Base-by-base conservation (phyloP, 75 land plant species). In the Sequoiadendron giganteum region DNA sequence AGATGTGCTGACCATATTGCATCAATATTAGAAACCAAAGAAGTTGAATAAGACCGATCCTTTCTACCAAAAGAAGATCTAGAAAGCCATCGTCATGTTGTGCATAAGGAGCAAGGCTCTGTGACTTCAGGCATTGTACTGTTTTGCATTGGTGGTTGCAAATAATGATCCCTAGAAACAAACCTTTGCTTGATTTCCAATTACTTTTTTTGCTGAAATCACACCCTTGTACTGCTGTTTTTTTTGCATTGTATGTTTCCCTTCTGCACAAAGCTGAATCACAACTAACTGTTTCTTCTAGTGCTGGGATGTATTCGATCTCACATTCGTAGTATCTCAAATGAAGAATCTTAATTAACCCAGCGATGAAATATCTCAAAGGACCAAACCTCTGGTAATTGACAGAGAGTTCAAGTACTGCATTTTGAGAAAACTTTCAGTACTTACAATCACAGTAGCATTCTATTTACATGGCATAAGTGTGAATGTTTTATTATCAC, bases 131-230 rank as follows among this genome's bases (percentile, higher is more conserved):
- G 84, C 91, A 89, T 52, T 91, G 92, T 16, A 91, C 92, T 15
- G 92, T 91, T 73, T 91, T 91, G 65, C 90, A 89, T 70, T 91
- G 87, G 82, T 91, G 92, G 80, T 91, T 91, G 75, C 92, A 91
- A 34, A 91, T 61, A 81, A 91, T 91, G 38, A 89, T 87, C 25
- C 92, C 92, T 61, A 91, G 80, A 77, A 89, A 87, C 43, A 84
- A 73, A 40, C 92, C 90, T 86, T 90, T 47, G 15, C 49, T 82
- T 43, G 84, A 82, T 56, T 83, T 84, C 79, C 85, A 86, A 52
- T 45, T 81, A 86, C 92, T 88, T 85, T 73, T 77, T 91, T 47
- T 65, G 88, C 52, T 87, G 82, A 30, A 85, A 86, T 40, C 40
- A 52, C 42, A 52, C 14, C 30, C 39, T 43, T 81, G 81, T 76